Conservation (phyloP, 2,329 filamentous ascomycete species). For the Aureobasidium sp. region DNA sequence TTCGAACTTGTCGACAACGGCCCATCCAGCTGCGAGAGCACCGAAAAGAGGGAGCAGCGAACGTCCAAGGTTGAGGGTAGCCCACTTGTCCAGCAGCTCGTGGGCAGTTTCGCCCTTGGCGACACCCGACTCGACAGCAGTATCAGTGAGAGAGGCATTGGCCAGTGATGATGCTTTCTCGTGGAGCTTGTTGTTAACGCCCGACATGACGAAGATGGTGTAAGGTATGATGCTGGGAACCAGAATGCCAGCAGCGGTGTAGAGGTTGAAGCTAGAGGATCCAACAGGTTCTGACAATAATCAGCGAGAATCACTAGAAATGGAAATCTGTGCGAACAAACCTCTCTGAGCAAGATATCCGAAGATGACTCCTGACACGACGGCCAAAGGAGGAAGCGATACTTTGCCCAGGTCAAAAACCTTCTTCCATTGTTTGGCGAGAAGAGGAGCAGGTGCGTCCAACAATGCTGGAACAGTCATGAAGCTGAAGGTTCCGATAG, state of each 20-base stretch:
- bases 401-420: constrained; percentile 36
- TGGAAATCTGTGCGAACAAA: constrained; percentile 15
- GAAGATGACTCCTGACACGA: constrained; percentile 38
- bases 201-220: constrained; percentile 41
- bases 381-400: constrained; percentile 35
- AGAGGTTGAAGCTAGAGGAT: constrained; percentile 36
- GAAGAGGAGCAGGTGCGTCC: constrained; percentile 48
- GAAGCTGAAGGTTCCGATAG: constrained; percentile 9
- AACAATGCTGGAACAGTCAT: constrained; percentile 45
- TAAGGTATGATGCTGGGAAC: constrained; percentile 46
- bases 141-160: constrained; percentile 32
- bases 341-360: constrained; percentile 42
- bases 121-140: constrained; percentile 33
- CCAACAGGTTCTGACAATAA: constrained; percentile 23
- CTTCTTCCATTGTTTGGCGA: constrained; percentile 50
- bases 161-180: constrained; percentile 38
- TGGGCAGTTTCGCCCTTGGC: constrained; percentile 42
- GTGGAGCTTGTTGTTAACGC: constrained; percentile 44
- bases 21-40: constrained; percentile 25
- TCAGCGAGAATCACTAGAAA: too few species aligned
- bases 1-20: constrained; percentile 25
- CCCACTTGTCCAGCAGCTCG: constrained; percentile 49
- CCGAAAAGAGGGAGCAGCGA: constrained; percentile 25
- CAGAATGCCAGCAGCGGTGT: constrained; percentile 41
- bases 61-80: constrained; percentile 44